Base-by-base conservation (phyloP, 208 protist species). In the Leishmania turanica region DNA sequence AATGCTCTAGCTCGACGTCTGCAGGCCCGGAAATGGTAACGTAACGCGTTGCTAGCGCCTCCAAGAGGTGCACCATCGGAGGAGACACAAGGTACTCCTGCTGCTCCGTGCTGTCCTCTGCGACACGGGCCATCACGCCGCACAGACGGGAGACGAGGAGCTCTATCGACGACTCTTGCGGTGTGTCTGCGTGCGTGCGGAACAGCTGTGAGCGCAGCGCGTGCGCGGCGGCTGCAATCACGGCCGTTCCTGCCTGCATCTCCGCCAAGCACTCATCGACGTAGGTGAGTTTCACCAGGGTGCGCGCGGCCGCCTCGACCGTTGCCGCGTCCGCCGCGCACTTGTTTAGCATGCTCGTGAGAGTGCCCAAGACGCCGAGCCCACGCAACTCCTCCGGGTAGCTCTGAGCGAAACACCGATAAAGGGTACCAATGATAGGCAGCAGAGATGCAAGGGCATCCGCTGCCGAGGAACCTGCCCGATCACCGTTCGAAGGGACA, bases 241-340 rank as follows among this genome's bases (percentile, higher is more conserved):
- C 75, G 40, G 81, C 75, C 9, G 76, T 84, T 27, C 82, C 78
- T 13, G 66, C 65, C 77, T 87, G 85, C 66, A 88, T 88, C 19
- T 78, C 68, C 15, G 53, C 69, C 3, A 93, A 76, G 64, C 88
- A 95, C 15, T 82, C 85, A 34, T 88, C 87, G 7, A 92, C 87
- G 72, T 90, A 95, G n/a, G 90, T 88, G 13, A 91, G 79, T 84
- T 95, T 96, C 49, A 91, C 90, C 75, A 96, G 80, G 9, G 88
- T 87, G 31, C 93, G 91, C 21, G 93, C 84, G 13, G 84, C 84
- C 53, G 90, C 89, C 84, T 92, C 87, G 70, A 94, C 88, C 3
- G 92, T 84, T 70, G 84, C 79, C 21, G 31, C 75, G 77, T 90
- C 77, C 3, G 68, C 54, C 31, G 77, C 74, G 69, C 83, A 84